Evolutionary conservation across 352 stramenopile genomes (phyloP), one percentile per base, ranked within the genome.

Genomic region (Phytophthora sojae): DNA sequence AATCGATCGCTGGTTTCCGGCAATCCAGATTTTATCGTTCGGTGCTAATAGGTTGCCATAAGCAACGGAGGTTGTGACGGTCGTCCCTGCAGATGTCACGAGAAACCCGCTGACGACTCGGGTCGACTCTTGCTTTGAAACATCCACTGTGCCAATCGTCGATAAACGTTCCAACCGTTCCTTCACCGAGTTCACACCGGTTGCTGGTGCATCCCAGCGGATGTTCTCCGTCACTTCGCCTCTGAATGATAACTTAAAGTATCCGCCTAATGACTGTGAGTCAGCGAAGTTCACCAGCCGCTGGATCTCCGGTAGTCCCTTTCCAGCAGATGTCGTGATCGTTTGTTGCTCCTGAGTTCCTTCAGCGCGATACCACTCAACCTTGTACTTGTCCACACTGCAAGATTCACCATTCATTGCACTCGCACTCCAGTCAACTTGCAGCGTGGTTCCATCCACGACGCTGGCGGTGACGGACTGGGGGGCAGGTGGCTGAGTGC

Each of bases 361-460:
- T 67, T 89, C 77, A 0, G 69, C 64, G 4, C 83, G 86, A 72
- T 88, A 96, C 86, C 88, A 94, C 60, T 96, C 88, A 15, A 94
- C 60, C 32, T 83, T 88, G 73, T 96, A 93, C 35, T 82, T 81
- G 69, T 91, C 83, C 2, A 93, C 72, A 19, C 73, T 63, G 35
- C 85, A 93, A 1, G 61, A 53, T 8, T 52, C 71, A 14, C 68
- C 71, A 32, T 71, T 67, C 1, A 65, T 57, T 3, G 71, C 60
- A 52, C 70, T 87, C 1, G 76, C 47, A 14, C 55, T 75, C 85
- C 88, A 95, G 1, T 67, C 69, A 6, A 93, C 81, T 32, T 71
- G 66, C 0, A 95, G 56, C 0, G 82, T 84, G 9, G 71, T 92
- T 12, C 82, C 86, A 67, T 91, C 79, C 1, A 87, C 75, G 9